Percentiles rank a stretch among this genome's conserved stretches.
phyloP scores from a whole-genome alignment of 371 early-diverging fungal genomes.

The Funneliformis caledonium region DNA sequence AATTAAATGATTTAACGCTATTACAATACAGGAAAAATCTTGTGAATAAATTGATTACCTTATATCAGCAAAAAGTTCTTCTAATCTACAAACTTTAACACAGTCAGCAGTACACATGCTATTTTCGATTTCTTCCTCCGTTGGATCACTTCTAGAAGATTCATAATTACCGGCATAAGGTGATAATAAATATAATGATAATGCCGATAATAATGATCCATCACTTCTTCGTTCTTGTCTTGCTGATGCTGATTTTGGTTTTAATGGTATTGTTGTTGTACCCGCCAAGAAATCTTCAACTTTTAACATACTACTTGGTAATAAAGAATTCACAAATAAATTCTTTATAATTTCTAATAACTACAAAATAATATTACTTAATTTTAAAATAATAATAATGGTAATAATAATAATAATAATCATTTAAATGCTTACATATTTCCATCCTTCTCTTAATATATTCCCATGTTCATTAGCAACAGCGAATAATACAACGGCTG shows the following conservation, averaged over 20 bases:
- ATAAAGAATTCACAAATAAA: conserved; percentile 75
- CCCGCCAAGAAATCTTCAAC: conserved; percentile 79
- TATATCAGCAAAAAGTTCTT: conserved; percentile 75
- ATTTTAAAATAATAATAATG: conserved; percentile 6
- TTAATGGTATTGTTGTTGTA: conserved; percentile 71
- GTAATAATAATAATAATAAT: conserved; percentile 50
- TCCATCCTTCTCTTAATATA: conserved; percentile 77
- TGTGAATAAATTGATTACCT: conserved; percentile 47
- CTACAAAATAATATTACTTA: conserved; percentile 41
- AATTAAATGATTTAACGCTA: conserved; percentile 24
- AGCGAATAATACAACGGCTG: conserved; percentile 83
- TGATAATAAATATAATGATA: conserved; percentile 78
- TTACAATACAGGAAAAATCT: background rate
- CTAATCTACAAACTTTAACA: conserved; percentile 72
- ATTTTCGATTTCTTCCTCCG: conserved; percentile 73
- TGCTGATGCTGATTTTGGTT: conserved; percentile 56
- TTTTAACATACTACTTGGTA: conserved; percentile 67
- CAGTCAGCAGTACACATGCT: conserved; percentile 75
- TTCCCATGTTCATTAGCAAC: conserved; percentile 78
- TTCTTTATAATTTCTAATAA: conserved; percentile 75
- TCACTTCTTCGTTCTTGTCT: conserved; percentile 63
- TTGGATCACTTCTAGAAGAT: conserved; percentile 64
- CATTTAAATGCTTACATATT: conserved; percentile 41
- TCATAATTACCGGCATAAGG: conserved; percentile 66
- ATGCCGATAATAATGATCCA: conserved; percentile 75